phyloP scores from a whole-genome alignment of 1,284 basidiomycete species.

The Fomitopsis schrenkii region DNA sequence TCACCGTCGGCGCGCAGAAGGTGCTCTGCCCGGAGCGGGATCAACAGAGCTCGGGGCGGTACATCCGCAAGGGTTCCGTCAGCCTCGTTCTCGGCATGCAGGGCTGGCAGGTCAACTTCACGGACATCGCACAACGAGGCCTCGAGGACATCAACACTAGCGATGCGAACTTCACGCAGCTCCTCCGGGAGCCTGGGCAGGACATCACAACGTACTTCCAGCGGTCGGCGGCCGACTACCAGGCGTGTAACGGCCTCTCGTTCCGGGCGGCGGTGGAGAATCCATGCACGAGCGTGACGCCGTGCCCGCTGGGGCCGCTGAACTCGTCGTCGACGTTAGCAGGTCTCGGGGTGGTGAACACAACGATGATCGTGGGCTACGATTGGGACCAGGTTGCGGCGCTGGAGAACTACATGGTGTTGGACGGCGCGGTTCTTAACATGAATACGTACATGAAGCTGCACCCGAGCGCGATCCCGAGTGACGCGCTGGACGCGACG shows the following conservation, averaged over 20 bases:
- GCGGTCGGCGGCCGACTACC: constrained; percentile 61
- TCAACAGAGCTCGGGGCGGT: constrained; percentile 49
- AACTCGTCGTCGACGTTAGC: constrained; percentile 55
- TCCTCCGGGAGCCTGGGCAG: constrained; percentile 58
- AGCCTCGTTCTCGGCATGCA: constrained; percentile 71
- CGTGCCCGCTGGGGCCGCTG: constrained; percentile 62
- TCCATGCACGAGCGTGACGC: constrained; percentile 57
- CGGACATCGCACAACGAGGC: constrained; percentile 19
- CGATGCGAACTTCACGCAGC: constrained; percentile 54
- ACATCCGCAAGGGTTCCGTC: constrained; percentile 61
- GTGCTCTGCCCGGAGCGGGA: constrained; percentile 80
- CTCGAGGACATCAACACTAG: constrained; percentile 43
- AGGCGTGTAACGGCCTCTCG: constrained; percentile 55
- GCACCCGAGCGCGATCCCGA: constrained; percentile 64
- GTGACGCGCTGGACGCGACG: constrained; percentile 80
- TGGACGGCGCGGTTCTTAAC: constrained; percentile 95
- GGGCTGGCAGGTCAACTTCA: constrained; percentile 78
- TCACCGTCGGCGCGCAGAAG: constrained; percentile 92
- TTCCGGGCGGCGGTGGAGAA: constrained; percentile 71
- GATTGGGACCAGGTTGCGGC: constrained; percentile 81
- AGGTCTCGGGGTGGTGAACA: constrained; percentile 60
- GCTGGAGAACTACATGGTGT: constrained; percentile 73
- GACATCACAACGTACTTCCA: constrained; percentile 88
- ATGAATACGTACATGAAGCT: constrained; percentile 82
- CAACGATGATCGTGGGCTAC: constrained; percentile 72